Conservation (phyloP, 257 asterid species). For the Thymus mandschuricus region DNA sequence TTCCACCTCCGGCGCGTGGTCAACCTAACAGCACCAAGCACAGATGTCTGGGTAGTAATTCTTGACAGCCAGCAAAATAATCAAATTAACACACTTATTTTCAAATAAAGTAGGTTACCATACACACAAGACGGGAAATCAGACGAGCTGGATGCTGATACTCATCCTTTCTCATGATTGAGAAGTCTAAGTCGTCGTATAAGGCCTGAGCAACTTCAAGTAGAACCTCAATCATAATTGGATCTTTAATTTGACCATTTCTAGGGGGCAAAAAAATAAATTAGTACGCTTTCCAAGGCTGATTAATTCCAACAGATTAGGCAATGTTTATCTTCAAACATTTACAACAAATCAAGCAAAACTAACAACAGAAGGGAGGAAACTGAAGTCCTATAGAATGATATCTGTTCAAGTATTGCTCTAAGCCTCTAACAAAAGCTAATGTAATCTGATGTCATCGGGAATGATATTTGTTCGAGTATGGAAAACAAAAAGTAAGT, state of each 20-base stretch:
- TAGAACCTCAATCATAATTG: constrained; percentile 64
- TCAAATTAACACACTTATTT: constrained; percentile 26
- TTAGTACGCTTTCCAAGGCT: constrained; percentile 23
- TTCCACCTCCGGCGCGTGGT: constrained; percentile 61
- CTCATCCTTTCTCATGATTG: constrained; percentile 70
- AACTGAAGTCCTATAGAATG: not conserved
- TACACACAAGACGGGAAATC: constrained; percentile 65
- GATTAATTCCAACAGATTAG: constrained; percentile 20
- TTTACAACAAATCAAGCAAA: constrained; percentile 7
- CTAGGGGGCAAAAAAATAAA: constrained; percentile 34
- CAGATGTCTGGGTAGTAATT: constrained; percentile 23
- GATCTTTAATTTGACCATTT: constrained; percentile 60
- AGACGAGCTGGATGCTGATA: constrained; percentile 63
- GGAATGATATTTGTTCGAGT: not conserved
- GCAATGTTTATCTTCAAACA: constrained; percentile 28
- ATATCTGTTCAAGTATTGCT: constrained; percentile 1
- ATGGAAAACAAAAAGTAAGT: not conserved
- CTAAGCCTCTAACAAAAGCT: not conserved
- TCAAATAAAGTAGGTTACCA: constrained; percentile 51
- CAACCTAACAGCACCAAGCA: constrained; percentile 60
- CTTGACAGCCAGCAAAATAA: constrained; percentile 26
- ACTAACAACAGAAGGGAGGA: not conserved
- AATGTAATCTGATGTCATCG: not conserved
- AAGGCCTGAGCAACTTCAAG: constrained; percentile 81
- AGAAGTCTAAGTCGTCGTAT: constrained; percentile 67